Conservation (phyloP, 352 stramenopile species). For the Peronospora farinosa region DNA sequence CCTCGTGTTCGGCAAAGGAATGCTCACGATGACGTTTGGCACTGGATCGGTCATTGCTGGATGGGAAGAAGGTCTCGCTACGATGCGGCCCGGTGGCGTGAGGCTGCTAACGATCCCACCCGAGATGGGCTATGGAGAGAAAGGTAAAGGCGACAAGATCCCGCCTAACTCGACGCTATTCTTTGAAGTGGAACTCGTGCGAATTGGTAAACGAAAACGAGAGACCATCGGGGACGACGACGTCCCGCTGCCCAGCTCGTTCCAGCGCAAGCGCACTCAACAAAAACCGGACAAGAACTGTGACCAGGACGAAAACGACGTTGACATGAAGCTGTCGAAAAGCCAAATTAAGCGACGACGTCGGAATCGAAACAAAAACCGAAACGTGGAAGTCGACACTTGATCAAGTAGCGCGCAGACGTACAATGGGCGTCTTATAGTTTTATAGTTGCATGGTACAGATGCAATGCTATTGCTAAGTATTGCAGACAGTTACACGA, state of each 20-base stretch:
- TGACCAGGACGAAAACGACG: slow-evolving; percentile 17
- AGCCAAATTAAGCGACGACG: slow-evolving; percentile 38
- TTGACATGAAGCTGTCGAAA: slow-evolving; percentile 26
- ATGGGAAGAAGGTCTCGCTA: slow-evolving; percentile 73
- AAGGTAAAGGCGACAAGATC: slow-evolving; percentile 69
- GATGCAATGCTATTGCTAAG: slow-evolving; percentile 2
- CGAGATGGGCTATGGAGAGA: slow-evolving; percentile 57
- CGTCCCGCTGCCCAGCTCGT: slow-evolving; percentile 58
- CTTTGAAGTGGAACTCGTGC: slow-evolving; percentile 77
- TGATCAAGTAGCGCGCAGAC: slow-evolving; percentile 1
- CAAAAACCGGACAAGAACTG: slow-evolving; percentile 23
- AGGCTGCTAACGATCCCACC: slow-evolving; percentile 58
- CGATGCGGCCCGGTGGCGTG: slow-evolving; percentile 59
- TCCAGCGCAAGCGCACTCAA: slow-evolving; percentile 65
- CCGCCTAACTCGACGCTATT: slow-evolving; percentile 66
- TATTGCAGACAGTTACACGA: not conserved
- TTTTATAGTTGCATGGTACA: slow-evolving; percentile 18
- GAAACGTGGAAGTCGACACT: slow-evolving; percentile 9
- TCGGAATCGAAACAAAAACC: slow-evolving; percentile 36
- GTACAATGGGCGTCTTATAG: slow-evolving; percentile 15
- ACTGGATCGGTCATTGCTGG: slow-evolving; percentile 69
- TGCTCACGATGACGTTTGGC: slow-evolving; percentile 59
- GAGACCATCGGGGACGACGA: slow-evolving; percentile 53
- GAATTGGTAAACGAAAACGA: slow-evolving; percentile 68
- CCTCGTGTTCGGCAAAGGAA: slow-evolving; percentile 70